Percentiles rank a stretch among this genome's conserved stretches.
These are phyloP conservation scores for Polychytrium aggregatum DNA, from an alignment of 192 early-diverging fungal genomes.

Conservation along the genomic window DNA sequence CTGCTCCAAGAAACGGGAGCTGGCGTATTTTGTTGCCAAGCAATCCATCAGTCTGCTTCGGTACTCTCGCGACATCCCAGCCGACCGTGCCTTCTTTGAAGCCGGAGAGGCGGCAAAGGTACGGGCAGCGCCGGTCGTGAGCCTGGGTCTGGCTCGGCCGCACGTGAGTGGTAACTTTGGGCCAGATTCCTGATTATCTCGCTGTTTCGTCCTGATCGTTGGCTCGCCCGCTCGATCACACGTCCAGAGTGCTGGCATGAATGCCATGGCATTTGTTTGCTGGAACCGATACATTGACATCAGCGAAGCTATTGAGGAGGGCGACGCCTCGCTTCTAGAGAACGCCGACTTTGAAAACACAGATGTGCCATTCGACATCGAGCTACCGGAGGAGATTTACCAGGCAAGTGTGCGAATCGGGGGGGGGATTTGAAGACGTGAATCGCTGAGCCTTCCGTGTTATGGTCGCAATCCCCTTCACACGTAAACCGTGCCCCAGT, in stretches of 20 bases:
- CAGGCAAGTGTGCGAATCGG: background rate
- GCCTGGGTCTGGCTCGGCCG: no score
- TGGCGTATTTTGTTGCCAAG: constrained; percentile 42
- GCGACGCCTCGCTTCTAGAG: constrained; percentile 35
- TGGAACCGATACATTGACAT: constrained; percentile 54
- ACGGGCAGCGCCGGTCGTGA: background rate
- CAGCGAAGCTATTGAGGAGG: constrained; percentile 51
- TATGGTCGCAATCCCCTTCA: no score
- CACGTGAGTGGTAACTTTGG: no score
- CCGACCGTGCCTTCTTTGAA: constrained; percentile 42
- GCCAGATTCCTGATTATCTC: no score
- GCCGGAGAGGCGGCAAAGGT: constrained; percentile 45
- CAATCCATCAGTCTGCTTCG: constrained; percentile 37
- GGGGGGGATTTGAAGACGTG: no score
- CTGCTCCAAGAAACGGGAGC: constrained; percentile 38
- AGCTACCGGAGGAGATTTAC: constrained; percentile 26
- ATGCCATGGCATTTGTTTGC: constrained; percentile 51
- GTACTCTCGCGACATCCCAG: constrained; percentile 39
- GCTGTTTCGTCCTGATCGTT: no score
- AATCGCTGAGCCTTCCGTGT: no score
- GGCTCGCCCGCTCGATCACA: no score
- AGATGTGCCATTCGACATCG: constrained; percentile 47
- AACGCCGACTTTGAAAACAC: constrained; percentile 47
- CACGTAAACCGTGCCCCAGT: no score
- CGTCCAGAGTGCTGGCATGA: constrained; percentile 38